A percentile compares a stretch with the other conserved stretches of the same genome.
These are phyloP conservation scores for Alternaria incomplexa DNA, from an alignment of 2,329 filamentous ascomycete species.

Conservation along the genomic window DNA sequence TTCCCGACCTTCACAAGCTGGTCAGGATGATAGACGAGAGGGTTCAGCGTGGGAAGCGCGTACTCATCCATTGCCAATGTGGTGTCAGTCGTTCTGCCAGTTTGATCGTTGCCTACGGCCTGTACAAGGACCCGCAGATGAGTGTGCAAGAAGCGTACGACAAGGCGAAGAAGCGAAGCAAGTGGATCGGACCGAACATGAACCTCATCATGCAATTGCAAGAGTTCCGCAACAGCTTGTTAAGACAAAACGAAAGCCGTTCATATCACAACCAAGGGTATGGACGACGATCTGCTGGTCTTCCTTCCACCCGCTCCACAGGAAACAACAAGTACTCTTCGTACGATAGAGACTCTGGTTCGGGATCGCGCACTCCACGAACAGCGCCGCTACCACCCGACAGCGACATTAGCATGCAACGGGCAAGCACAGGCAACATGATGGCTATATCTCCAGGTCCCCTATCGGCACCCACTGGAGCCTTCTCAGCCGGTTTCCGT, in stretches of 20 bases:
- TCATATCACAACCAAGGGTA: conserved; percentile 41
- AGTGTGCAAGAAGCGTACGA: conserved; percentile 85
- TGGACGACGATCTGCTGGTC: conserved; percentile 41
- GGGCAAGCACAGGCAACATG: conserved; percentile 53
- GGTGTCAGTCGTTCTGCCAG: conserved; percentile 85
- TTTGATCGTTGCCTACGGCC: conserved; percentile 82
- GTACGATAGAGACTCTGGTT: conserved; percentile 38
- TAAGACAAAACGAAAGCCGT: conserved; percentile 44
- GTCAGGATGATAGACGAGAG: conserved; percentile 78
- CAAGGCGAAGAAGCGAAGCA: conserved; percentile 78
- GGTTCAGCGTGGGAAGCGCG: conserved; percentile 74
- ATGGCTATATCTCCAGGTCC: conserved; percentile 52
- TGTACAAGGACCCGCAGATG: conserved; percentile 77
- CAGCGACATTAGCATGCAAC: conserved; percentile 57
- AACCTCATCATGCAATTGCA: conserved; percentile 88
- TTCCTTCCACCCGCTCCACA: conserved; percentile 31
- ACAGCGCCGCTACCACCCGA: conserved; percentile 49
- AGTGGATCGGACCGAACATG: conserved; percentile 92
- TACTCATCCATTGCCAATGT: conserved; percentile 85
- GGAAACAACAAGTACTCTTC: conserved; percentile 39
- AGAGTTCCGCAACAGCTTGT: conserved; percentile 67
- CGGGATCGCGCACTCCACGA: conserved; percentile 44
- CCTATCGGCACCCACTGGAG: conserved; percentile 47
- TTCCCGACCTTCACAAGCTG: conserved; percentile 74
- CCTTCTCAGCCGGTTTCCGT: conserved; percentile 46